Evolutionary conservation across 768 basidiomycete species (phyloP), one percentile per base, ranked within the genome.

Genomic region (Naganishia randhawae): DNA sequence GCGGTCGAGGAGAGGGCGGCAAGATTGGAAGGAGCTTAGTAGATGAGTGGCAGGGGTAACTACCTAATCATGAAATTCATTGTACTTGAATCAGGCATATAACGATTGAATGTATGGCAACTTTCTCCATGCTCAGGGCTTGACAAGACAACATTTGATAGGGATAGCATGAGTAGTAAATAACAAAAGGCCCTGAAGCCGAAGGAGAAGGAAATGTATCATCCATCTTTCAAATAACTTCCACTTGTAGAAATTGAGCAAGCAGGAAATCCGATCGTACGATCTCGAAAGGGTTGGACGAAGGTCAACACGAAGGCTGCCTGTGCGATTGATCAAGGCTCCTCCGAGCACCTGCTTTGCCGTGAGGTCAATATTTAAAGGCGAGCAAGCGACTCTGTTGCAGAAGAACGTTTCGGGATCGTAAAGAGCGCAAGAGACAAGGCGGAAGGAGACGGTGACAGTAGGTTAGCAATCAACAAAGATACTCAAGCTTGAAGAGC

Each of bases 261-360:
- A 41, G 51, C 37, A 66, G 57, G 50, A 51, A 66, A 51, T 50
- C 48, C 50, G 50, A 66, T 51, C 42, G 22, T 64, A 50, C 39
- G 65, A 51, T 66, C 48, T 66, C 65, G 65, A 66, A 66, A 66
- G 65, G 65, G 65, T 66, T 50, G 65, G 51, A 66, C 22, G 65
- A 66, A 65, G 50, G 50, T 19, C 29, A 29, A 33, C 65, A 27
- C 51, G 35, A 52, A 33, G 65, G 29, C 16, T 31, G 31, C 48
- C 51, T 39, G 50, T 14, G 65, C 50, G 48, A 54, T 67, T 67
- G 35, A 5, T 67, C 52, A 37, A 39, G 48, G 52, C 66, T 48
- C 54, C 48, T 67, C 66, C 66, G 66, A 67, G 66, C 66, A 67
- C 66, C 66, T 67, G 66, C 66, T 57, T 54, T 67, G 66, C 66